A percentile compares a stretch with the other conserved stretches of the same genome.
These are phyloP conservation scores for Cyanidioschyzon merolae DNA, from an alignment of 23 red algal genomes.

Conservation along the genomic window DNA sequence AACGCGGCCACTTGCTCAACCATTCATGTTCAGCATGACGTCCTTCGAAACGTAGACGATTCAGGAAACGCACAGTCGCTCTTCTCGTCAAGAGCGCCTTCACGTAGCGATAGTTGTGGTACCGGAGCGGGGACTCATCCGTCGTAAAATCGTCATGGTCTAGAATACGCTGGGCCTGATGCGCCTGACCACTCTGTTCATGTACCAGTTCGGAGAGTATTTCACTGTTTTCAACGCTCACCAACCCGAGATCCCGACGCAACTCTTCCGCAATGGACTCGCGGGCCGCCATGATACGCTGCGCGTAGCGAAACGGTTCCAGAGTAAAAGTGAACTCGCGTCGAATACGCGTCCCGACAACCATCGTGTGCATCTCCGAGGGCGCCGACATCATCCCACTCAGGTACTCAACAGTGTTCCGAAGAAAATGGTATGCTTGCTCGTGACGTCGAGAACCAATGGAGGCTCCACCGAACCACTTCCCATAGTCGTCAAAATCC, in stretches of 20 bases:
- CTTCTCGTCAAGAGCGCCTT: conserved; percentile 5
- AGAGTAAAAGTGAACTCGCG: conserved; percentile 11
- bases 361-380: not conserved
- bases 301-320: conserved; percentile 4
- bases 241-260: not conserved
- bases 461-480: not conserved
- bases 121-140: not conserved
- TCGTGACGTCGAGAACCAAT: not conserved
- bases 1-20: conserved; percentile 1
- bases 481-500: not conserved
- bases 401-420: conserved; percentile 12
- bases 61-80: not conserved
- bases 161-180: not conserved
- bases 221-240: not conserved
- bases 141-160: conserved; percentile 8
- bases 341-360: not conserved
- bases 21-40: not conserved
- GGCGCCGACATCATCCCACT: conserved; percentile 10
- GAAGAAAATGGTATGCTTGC: not conserved
- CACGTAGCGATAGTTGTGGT: conserved; percentile 1
- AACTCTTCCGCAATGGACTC: not conserved
- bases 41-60: not conserved
- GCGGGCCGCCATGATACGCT: conserved; percentile 12
- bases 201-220: not conserved
- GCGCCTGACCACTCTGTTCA: not conserved